Conservation (phyloP, 495 filamentous ascomycete species). For the Neurospora sublineolata region DNA sequence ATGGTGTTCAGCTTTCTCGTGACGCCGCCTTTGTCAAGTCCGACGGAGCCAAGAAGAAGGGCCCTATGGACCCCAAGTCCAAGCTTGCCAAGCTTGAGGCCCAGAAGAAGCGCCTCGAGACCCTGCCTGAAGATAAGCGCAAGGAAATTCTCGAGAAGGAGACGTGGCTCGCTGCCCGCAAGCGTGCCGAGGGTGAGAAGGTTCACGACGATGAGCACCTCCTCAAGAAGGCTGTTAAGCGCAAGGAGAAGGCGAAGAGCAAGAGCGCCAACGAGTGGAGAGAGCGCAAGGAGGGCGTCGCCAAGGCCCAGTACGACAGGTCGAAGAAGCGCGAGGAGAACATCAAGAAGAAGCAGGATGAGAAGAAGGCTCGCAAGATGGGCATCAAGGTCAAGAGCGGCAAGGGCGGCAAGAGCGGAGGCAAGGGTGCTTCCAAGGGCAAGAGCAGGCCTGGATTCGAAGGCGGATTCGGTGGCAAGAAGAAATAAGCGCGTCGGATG, state of each 20-base stretch:
- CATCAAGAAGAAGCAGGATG: slow-evolving; percentile 70
- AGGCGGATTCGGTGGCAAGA: slow-evolving; percentile 65
- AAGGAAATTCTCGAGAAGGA: slow-evolving; percentile 87
- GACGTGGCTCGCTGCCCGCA: slow-evolving; percentile 80
- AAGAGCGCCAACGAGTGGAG: slow-evolving; percentile 87
- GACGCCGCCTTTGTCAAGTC: slow-evolving; percentile 47
- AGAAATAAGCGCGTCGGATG: slow-evolving; percentile 9
- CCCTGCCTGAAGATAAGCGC: slow-evolving; percentile 64
- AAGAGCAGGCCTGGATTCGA: slow-evolving; percentile 76
- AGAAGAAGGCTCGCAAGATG: slow-evolving; percentile 36
- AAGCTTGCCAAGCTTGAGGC: slow-evolving; percentile 59
- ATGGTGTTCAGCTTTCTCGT: slow-evolving; percentile 66
- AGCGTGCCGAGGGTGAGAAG: slow-evolving; percentile 80
- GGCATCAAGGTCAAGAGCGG: slow-evolving; percentile 49
- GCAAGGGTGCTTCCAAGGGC: slow-evolving; percentile 43
- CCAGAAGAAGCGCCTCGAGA: slow-evolving; percentile 56
- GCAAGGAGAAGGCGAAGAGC: slow-evolving; percentile 78
- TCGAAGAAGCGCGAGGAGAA: slow-evolving; percentile 88
- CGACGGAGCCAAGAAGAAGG: slow-evolving; percentile 47
- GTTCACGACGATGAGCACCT: slow-evolving; percentile 80
- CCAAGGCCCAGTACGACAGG: slow-evolving; percentile 61
- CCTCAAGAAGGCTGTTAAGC: slow-evolving; percentile 89
- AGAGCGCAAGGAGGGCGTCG: slow-evolving; percentile 64
- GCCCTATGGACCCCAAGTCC: slow-evolving; percentile 68
- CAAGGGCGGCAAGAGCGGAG: slow-evolving; percentile 39